Evolutionary conservation across 2,329 filamentous ascomycete genomes (phyloP).

Genomic region (Aureobasidium mangrovei): DNA sequence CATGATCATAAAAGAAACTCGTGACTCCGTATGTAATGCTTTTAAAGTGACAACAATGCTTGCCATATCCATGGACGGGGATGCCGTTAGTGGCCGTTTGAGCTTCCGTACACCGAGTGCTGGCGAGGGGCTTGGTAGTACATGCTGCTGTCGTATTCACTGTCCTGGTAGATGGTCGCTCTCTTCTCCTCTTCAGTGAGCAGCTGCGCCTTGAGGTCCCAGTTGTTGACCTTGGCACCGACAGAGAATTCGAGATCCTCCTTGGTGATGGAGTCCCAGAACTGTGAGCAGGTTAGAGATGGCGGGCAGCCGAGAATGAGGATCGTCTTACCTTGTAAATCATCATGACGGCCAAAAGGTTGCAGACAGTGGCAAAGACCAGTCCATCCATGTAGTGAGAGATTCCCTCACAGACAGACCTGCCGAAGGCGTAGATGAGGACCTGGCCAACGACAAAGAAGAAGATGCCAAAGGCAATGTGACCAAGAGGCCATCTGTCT

Average conservation of each 20-base stretch:
- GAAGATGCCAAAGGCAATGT: slow-evolving; percentile 82
- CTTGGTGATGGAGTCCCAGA: slow-evolving; percentile 98
- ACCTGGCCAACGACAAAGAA: slow-evolving; percentile 92
- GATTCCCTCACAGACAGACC: slow-evolving; percentile 70
- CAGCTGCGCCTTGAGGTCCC: slow-evolving; percentile 86
- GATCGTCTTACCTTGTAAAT: slow-evolving; percentile 72
- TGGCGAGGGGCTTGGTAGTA: slow-evolving; percentile 28
- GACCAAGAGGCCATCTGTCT: slow-evolving; percentile 89
- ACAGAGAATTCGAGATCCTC: slow-evolving; percentile 98
- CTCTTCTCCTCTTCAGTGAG: slow-evolving; percentile 73
- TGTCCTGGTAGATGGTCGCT: slow-evolving; percentile 62
- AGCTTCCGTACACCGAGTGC: slow-evolving; percentile 14
- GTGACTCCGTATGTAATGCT: background rate
- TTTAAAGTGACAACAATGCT: background rate
- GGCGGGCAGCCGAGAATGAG: background rate
- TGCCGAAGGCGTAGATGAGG: slow-evolving; percentile 81
- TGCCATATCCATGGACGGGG: no score
- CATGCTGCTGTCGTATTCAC: slow-evolving; percentile 47
- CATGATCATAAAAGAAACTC: background rate
- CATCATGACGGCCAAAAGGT: slow-evolving; percentile 96
- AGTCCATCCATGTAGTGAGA: slow-evolving; percentile 91
- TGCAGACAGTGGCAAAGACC: slow-evolving; percentile 90
- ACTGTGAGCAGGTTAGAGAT: slow-evolving; percentile 43
- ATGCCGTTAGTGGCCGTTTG: background rate
- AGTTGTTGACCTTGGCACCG: slow-evolving; percentile 89